Evolutionary conservation across 1,284 basidiomycete species (phyloP).

Genomic region (Anthracocystis setariae): DNA sequence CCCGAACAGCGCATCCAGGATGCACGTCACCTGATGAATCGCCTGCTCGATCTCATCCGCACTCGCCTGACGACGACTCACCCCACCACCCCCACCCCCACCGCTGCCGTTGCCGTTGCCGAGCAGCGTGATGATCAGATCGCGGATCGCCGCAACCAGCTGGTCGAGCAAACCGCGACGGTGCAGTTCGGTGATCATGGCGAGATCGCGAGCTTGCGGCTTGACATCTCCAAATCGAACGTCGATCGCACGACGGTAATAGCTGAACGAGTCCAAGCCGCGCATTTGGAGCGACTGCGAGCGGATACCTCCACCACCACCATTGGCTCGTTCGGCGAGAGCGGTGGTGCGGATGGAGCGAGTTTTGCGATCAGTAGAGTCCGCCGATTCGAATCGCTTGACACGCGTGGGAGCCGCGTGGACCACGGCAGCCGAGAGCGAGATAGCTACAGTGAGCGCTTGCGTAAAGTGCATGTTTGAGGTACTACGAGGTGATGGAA

Average conservation of each 20-base stretch:
- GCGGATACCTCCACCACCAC: conserved; percentile 21
- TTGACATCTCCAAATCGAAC: conserved; percentile 33
- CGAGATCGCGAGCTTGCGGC: conserved; percentile 33
- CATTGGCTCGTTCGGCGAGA: conserved; percentile 30
- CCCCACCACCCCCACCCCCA: conserved; percentile 34
- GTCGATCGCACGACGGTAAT: conserved; percentile 38
- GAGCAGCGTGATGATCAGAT: conserved; percentile 50
- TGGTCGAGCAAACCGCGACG: conserved; percentile 52
- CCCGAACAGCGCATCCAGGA: conserved; percentile 48
- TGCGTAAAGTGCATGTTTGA: conserved; percentile 48
- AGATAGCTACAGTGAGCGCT: conserved; percentile 48
- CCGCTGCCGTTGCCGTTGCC: no score
- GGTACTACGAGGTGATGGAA: no score
- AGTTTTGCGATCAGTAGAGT: no score
- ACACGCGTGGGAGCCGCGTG: conserved; percentile 31
- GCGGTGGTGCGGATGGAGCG: conserved; percentile 2
- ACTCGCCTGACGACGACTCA: conserved; percentile 32
- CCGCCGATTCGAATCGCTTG: neutral
- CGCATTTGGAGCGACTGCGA: conserved; percentile 33
- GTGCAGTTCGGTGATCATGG: conserved; percentile 49
- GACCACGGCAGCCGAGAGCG: conserved; percentile 47
- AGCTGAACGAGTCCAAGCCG: conserved; percentile 23
- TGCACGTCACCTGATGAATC: conserved; percentile 48
- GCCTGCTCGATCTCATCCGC: conserved; percentile 38
- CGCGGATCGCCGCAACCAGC: conserved; percentile 46